Percentiles rank a stretch among this genome's conserved stretches.
These are phyloP conservation scores for Penicillium bovifimosum DNA, from an alignment of 495 filamentous ascomycete genomes.

Conservation along the genomic window DNA sequence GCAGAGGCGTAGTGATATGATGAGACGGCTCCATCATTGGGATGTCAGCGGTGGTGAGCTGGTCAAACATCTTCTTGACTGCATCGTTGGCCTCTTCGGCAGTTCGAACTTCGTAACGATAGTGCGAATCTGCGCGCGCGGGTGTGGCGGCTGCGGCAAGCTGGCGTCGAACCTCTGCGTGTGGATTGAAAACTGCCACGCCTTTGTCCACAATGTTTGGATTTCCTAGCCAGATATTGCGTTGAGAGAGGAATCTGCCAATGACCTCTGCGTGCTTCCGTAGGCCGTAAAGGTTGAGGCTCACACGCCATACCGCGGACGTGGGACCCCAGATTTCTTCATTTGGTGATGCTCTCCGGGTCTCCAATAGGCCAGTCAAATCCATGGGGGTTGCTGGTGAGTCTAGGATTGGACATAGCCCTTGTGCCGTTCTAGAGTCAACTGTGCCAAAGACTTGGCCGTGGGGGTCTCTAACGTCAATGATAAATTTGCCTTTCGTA, in stretches of 20 bases:
- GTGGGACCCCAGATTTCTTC: slow-evolving; percentile 54
- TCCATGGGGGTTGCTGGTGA: slow-evolving; percentile 49
- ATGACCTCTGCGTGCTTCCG: slow-evolving; percentile 55
- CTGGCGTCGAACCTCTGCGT: slow-evolving; percentile 44
- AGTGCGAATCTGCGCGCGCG: slow-evolving; percentile 16
- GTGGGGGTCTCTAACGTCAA: slow-evolving; percentile 66
- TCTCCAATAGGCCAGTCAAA: slow-evolving; percentile 59
- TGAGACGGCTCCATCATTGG: slow-evolving; percentile 64
- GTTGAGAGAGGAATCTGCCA: slow-evolving; percentile 59
- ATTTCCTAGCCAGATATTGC: slow-evolving; percentile 58
- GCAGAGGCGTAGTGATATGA: slow-evolving; percentile 60
- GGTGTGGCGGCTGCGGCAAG: slow-evolving; percentile 23
- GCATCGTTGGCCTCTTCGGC: slow-evolving; percentile 80
- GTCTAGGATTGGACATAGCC: slow-evolving; percentile 64
- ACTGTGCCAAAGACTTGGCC: slow-evolving; percentile 67
- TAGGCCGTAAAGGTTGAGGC: slow-evolving; percentile 77
- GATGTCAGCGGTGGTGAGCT: slow-evolving; percentile 66
- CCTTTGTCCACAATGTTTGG: slow-evolving; percentile 60
- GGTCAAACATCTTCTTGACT: slow-evolving; percentile 83
- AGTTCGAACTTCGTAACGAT: slow-evolving; percentile 54
- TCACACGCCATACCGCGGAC: slow-evolving; percentile 50
- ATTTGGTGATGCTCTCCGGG: slow-evolving; percentile 48
- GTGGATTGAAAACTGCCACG: slow-evolving; percentile 64
- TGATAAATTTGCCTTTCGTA: slow-evolving; percentile 49
- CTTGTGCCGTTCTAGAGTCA: slow-evolving; percentile 61